Evolutionary conservation across 805 yeast genomes (phyloP), one percentile per base, ranked within the genome.

Genomic region (Barnettozyma salicaria): DNA sequence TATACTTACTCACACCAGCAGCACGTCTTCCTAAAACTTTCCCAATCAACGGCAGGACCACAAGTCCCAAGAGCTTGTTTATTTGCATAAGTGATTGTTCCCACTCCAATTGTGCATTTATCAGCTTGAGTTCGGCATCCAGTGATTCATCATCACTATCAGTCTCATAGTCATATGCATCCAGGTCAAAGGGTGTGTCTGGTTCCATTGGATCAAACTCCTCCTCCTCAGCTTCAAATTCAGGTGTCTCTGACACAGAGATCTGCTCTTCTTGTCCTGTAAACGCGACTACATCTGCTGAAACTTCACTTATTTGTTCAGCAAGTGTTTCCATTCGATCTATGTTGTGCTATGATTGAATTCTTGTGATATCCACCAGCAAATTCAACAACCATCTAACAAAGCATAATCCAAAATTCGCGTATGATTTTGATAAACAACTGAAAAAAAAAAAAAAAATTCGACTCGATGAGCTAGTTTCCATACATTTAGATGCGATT

Each of bases 91-190:
- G 43, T 24, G 81, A 76, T 48, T 78, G 83, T 36, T 80, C 83
- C 88, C 88, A 81, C 49, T 81, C 86, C 45, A 75, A 68, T 48
- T 79, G 83, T 1, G 85, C 80, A 24, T 74, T 59, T 14, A 56
- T 43, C 32, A 61, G 37, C 7, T 55, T 57, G 10, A 51, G 42
- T 22, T 58, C 60, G 1, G 37, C 38, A 18, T 52, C 54, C 3
- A 47, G 25, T 4, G 41, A 36, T 10, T 47, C 50, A 10, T 45
- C 49, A 13, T 30, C 41, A 27, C 32, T 33, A 4, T 43, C 50
- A 9, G 43, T 42, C 5, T 40, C 45, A 24, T 43, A 30, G 6
- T 48, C 53, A 6, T 43, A 36, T 10, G 22, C 35, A 14, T 40
- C 40, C 14, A 38, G 29, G 19, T 38, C 37, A 25, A 38, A 38